A percentile compares a stretch with the other conserved stretches of the same genome.
These are phyloP conservation scores for Phytophthora kernoviae DNA, from an alignment of 352 stramenopile species.

Conservation along the genomic window DNA sequence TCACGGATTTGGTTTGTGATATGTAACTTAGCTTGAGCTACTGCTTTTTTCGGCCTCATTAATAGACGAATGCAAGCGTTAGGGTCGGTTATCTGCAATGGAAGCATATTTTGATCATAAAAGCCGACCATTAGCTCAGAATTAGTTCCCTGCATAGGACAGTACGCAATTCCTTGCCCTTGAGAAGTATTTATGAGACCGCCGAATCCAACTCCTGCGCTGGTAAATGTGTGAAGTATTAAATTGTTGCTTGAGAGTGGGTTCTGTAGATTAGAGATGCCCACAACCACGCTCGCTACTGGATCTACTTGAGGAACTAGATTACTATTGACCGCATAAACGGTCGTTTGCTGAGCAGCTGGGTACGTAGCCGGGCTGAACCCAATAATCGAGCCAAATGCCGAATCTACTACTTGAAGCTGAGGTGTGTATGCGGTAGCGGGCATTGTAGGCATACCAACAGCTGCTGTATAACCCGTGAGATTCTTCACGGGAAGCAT, in stretches of 20 bases:
- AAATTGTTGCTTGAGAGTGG: slow-evolving; percentile 24
- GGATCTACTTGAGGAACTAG: slow-evolving; percentile 22
- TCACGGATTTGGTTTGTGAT: slow-evolving; percentile 23
- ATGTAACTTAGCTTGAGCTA: too few relatives aligned
- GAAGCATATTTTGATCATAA: slow-evolving; percentile 19
- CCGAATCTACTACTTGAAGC: slow-evolving; percentile 10
- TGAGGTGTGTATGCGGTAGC: slow-evolving; percentile 9
- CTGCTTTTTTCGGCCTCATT: slow-evolving; percentile 19
- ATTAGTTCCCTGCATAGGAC: slow-evolving; percentile 17
- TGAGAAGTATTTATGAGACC: slow-evolving; percentile 17
- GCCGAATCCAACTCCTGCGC: slow-evolving; percentile 20
- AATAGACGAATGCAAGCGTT: slow-evolving; percentile 26
- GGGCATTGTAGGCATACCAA: slow-evolving; percentile 12
- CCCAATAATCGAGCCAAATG: slow-evolving; percentile 18
- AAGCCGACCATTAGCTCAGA: slow-evolving; percentile 12
- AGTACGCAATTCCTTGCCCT: slow-evolving; percentile 19
- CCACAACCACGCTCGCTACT: background rate
- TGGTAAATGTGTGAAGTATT: slow-evolving; percentile 21
- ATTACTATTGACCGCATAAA: slow-evolving; percentile 23
- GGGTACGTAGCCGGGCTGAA: slow-evolving; percentile 11
- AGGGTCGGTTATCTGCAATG: slow-evolving; percentile 19
- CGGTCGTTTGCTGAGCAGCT: slow-evolving; percentile 1
- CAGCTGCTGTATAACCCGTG: too few relatives aligned
- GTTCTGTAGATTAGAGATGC: slow-evolving; percentile 21
- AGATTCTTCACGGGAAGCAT: too few relatives aligned